phyloP scores from a whole-genome alignment of 495 filamentous ascomycete species.

The Aspergillus haitiensis region DNA sequence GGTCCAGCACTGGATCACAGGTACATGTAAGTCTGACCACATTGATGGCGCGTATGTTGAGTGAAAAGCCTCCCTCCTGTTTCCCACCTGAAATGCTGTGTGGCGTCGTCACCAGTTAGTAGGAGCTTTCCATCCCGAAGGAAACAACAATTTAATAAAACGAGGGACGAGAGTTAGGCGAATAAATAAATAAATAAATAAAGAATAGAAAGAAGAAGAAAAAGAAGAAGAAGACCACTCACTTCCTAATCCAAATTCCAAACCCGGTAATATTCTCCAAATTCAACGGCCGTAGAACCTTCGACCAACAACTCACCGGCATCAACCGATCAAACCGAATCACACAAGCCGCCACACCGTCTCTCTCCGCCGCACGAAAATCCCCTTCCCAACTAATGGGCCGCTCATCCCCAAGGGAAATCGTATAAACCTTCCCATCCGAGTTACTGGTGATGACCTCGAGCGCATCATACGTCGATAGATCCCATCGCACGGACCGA shows the following conservation, averaged over 20 bases:
- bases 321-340: conserved; percentile 3
- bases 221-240: background rate
- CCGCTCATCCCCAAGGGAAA: conserved; percentile 62
- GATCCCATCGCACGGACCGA: conserved; percentile 27
- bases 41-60: conserved; percentile 7
- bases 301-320: background rate
- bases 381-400: background rate
- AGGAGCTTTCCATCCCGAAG: too few species aligned
- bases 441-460: conserved; percentile 30
- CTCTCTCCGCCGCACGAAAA: conserved; percentile 5
- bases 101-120: background rate
- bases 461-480: conserved; percentile 52
- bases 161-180: too few species aligned
- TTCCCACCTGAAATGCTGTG: background rate
- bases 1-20: background rate
- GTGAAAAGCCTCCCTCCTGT: conserved; percentile 10
- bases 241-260: conserved; percentile 12
- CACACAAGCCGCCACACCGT: background rate
- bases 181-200: too few species aligned
- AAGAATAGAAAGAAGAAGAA: background rate
- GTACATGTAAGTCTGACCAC: conserved; percentile 9
- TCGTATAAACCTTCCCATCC: conserved; percentile 58
- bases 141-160: too few species aligned
- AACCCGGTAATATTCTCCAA: conserved; percentile 5
- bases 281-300: background rate